A percentile compares a stretch with the other conserved stretches of the same genome.
Conservation (phyloP, 23 red algal genomes). For the Gracilaria caudata region DNA sequence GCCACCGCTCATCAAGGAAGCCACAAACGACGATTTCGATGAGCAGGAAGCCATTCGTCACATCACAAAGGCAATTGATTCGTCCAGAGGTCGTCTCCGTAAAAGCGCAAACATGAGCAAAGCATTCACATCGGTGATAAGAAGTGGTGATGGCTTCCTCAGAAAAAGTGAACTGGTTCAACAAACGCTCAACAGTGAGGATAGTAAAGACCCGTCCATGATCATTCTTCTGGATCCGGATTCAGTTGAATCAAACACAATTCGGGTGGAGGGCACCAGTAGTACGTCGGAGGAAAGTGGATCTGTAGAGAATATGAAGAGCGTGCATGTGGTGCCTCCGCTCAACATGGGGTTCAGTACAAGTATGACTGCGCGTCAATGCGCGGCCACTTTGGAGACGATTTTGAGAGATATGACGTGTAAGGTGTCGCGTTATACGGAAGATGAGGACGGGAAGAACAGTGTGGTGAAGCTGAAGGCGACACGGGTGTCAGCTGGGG, state of each 20-base stretch:
- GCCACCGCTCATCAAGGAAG: slow-evolving; percentile 12
- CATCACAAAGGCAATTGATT: slow-evolving; percentile 67
- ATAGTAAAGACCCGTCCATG: slow-evolving; percentile 71
- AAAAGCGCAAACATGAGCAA: slow-evolving; percentile 73
- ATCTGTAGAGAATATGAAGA: slow-evolving; percentile 26
- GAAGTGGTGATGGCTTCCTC: slow-evolving; percentile 46
- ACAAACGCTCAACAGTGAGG: slow-evolving; percentile 54
- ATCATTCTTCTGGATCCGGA: slow-evolving; percentile 61
- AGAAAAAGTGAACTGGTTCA: slow-evolving; percentile 57
- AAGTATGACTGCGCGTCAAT: slow-evolving; percentile 67
- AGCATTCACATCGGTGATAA: slow-evolving; percentile 54
- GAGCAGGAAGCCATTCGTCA: slow-evolving; percentile 58
- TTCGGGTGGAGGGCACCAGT: slow-evolving; percentile 6
- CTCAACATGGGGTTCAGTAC: slow-evolving; percentile 56
- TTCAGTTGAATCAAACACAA: background rate
- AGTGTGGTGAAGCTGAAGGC: slow-evolving; percentile 14
- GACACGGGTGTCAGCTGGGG: slow-evolving; percentile 13
- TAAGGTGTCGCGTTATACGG: slow-evolving; percentile 53
- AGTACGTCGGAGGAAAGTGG: slow-evolving; percentile 28
- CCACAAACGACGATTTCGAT: slow-evolving; percentile 21
- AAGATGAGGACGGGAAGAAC: slow-evolving; percentile 10
- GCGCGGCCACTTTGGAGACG: slow-evolving; percentile 66
- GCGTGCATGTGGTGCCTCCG: slow-evolving; percentile 4
- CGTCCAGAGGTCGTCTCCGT: slow-evolving; percentile 52
- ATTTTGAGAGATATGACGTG: slow-evolving; percentile 61